Evolutionary conservation across 2,329 filamentous ascomycete genomes (phyloP).

Genomic region (Phyllosticta citriasiana): DNA sequence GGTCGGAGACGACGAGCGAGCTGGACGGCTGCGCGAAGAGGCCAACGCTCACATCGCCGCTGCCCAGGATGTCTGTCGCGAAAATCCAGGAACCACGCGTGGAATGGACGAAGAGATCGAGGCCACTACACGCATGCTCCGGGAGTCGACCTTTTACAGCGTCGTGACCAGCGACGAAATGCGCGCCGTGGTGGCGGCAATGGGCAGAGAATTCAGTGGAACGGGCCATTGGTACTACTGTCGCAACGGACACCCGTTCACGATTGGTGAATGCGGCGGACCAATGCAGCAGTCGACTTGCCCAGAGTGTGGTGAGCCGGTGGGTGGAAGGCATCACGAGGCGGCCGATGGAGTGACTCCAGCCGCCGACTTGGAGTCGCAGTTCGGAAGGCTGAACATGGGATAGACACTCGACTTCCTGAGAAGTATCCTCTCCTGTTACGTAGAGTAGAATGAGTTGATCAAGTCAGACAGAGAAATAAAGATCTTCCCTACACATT

Average conservation of each 20-base stretch:
- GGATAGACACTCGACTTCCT: too few relatives aligned
- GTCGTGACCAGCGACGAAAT: conserved; percentile 11
- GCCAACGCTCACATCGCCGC: background rate
- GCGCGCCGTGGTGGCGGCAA: conserved; percentile 23
- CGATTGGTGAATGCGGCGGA: conserved; percentile 57
- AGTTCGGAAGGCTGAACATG: background rate
- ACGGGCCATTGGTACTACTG: conserved; percentile 55
- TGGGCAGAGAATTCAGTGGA: conserved; percentile 34
- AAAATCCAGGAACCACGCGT: conserved; percentile 2
- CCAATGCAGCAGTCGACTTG: conserved; percentile 53
- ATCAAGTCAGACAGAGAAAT: too few relatives aligned
- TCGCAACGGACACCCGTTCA: conserved; percentile 48
- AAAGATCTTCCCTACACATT: too few relatives aligned
- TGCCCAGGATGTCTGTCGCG: background rate
- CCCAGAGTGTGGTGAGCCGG: conserved; percentile 48
- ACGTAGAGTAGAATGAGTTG: too few relatives aligned
- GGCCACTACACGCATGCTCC: conserved; percentile 29
- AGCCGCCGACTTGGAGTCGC: conserved; percentile 41
- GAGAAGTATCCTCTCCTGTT: too few relatives aligned
- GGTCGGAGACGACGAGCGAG: background rate
- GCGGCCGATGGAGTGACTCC: conserved; percentile 42
- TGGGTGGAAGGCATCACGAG: conserved; percentile 47
- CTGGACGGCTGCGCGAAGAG: conserved; percentile 12
- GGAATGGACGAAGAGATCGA: conserved; percentile 31
- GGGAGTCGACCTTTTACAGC: background rate